Percentiles rank a stretch among this genome's conserved stretches.
Conservation (phyloP, 2,329 filamentous ascomycete genomes). For the Colletotrichum salicis region DNA sequence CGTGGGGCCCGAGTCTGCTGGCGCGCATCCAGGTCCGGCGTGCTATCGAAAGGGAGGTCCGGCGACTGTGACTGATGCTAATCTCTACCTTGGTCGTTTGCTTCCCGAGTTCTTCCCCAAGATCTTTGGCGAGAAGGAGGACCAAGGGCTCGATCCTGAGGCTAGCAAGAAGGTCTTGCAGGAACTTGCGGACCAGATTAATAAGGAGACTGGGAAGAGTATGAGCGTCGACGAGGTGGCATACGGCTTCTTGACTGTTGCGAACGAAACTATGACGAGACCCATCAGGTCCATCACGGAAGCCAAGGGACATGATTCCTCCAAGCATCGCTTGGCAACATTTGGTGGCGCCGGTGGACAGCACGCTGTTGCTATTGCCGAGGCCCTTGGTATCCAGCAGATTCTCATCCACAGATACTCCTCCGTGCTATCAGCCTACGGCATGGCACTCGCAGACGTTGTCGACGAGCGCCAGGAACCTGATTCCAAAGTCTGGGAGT, state of each 20-base stretch:
- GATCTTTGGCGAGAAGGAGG: conserved; percentile 91
- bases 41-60: conserved; percentile 93
- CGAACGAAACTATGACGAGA: conserved; percentile 90
- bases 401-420: conserved; percentile 90
- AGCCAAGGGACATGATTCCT: conserved; percentile 91
- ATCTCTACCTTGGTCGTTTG: conserved; percentile 84
- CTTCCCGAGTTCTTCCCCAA: conserved; percentile 93
- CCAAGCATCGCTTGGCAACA: conserved; percentile 87
- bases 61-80: conserved; percentile 92
- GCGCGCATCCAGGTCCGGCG: conserved; percentile 88
- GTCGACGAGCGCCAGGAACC: conserved; percentile 91
- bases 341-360: conserved; percentile 94
- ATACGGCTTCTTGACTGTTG: conserved; percentile 88
- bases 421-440: conserved; percentile 89
- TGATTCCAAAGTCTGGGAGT: conserved; percentile 70
- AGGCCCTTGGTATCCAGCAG: conserved; percentile 84
- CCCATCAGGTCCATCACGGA: conserved; percentile 92
- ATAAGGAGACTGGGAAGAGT: conserved; percentile 75
- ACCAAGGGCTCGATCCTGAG: conserved; percentile 80
- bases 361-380: conserved; percentile 90
- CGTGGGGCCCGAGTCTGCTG: conserved; percentile 88
- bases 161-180: conserved; percentile 81
- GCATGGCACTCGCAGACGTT: conserved; percentile 92
- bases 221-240: conserved; percentile 88
- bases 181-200: conserved; percentile 81